Conservation (phyloP, 768 basidiomycete genomes). For the Nidularia pulvinata region DNA sequence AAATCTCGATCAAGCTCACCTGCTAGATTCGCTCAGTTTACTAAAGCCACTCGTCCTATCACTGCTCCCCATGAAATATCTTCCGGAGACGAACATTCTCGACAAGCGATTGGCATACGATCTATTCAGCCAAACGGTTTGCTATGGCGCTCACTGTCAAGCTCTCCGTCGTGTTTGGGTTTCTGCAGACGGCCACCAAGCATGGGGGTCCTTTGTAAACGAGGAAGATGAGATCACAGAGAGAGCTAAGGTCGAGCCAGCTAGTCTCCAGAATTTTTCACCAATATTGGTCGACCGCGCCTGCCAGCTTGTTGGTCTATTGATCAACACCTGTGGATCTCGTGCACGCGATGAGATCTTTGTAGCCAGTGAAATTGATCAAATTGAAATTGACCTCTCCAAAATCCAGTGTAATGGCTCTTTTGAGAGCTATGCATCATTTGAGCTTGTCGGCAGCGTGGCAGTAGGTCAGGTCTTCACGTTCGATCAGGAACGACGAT, state of each 20-base stretch:
- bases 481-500: neutral
- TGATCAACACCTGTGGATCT: conserved; percentile 1
- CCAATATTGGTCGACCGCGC: conserved; percentile 2
- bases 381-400: neutral
- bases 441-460: neutral
- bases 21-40: conserved; percentile 2
- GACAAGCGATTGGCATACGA: conserved; percentile 1
- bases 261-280: conserved; percentile 1
- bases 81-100: conserved; percentile 1
- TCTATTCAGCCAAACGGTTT: conserved; percentile 3
- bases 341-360: neutral
- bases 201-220: conserved; percentile 1
- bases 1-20: neutral
- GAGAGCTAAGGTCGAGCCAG: neutral
- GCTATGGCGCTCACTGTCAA: conserved; percentile 3
- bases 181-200: conserved; percentile 3
- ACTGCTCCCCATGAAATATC: neutral
- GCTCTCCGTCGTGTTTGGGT: conserved; percentile 4
- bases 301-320: conserved; percentile 3
- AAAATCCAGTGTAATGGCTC: neutral
- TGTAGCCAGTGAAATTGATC: conserved; percentile 2
- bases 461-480: conserved; percentile 5
- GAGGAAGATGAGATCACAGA: neutral
- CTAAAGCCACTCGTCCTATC: neutral
- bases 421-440: conserved; percentile 3